Evolutionary conservation across 2,329 filamentous ascomycete genomes (phyloP).

Genomic region (Daldinia sp.): DNA sequence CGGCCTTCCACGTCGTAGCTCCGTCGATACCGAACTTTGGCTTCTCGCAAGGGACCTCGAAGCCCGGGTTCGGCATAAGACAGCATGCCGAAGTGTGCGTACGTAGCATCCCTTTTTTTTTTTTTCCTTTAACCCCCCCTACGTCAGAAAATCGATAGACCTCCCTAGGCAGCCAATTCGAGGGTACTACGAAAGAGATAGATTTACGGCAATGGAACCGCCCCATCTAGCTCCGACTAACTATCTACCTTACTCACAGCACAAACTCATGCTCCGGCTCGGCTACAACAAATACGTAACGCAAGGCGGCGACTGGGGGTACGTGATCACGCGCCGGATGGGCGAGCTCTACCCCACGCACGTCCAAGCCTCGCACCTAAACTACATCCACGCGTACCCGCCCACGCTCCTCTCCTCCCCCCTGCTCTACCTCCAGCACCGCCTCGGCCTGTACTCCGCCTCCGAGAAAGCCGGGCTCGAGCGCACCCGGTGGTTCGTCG

Average conservation of each 20-base stretch:
- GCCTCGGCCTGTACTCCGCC: constrained; percentile 62
- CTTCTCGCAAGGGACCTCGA: constrained; percentile 55
- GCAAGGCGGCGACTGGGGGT: constrained; percentile 78
- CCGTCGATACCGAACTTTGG: constrained; percentile 62
- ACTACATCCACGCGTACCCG: constrained; percentile 62
- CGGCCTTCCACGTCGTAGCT: constrained; percentile 61
- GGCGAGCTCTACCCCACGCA: constrained; percentile 67
- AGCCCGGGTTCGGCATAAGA: constrained; percentile 65
- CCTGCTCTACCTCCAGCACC: constrained; percentile 64
- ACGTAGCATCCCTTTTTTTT: not conserved
- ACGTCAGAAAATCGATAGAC: not conserved
- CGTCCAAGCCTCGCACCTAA: constrained; percentile 69
- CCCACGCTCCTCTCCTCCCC: constrained; percentile 65
- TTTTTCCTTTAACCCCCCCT: not conserved
- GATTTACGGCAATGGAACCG: not conserved
- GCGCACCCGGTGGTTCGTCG: constrained; percentile 66
- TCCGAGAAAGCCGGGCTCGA: constrained; percentile 63
- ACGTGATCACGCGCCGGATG: constrained; percentile 71
- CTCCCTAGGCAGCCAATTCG: not conserved
- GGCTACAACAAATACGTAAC: constrained; percentile 69
- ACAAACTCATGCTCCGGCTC: constrained; percentile 70
- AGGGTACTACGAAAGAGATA: not conserved
- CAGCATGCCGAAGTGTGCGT: constrained; percentile 69
- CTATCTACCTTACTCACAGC: constrained; percentile 34
- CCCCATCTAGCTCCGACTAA: not conserved